A percentile compares a stretch with the other conserved stretches of the same genome.
These are phyloP conservation scores for Gossypium thurberi DNA, from an alignment of 345 rosid genomes.

Conservation along the genomic window DNA sequence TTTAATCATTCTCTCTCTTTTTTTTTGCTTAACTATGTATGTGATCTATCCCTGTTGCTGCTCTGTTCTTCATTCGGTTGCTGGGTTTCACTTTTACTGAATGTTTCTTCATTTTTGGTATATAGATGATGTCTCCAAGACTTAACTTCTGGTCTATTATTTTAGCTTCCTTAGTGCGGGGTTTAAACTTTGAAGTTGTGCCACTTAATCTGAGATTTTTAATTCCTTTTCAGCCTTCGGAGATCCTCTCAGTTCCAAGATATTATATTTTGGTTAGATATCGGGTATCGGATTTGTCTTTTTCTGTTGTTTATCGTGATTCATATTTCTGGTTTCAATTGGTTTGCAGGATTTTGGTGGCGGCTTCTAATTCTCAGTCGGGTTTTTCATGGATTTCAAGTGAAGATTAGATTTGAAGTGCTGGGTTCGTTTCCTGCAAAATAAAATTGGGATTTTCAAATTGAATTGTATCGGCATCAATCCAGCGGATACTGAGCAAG, in stretches of 20 bases:
- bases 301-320: neutral
- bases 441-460: conserved; percentile 6
- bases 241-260: conserved; percentile 5
- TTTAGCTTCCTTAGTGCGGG: no score
- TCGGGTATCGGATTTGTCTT: neutral
- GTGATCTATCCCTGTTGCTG: neutral
- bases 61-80: neutral
- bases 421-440: neutral
- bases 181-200: no score
- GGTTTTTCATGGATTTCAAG: conserved; percentile 12
- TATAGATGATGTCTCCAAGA: neutral
- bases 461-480: neutral
- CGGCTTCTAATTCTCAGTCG: conserved; percentile 2
- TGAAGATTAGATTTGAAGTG: conserved; percentile 11
- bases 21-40: neutral
- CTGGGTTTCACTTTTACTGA: neutral
- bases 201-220: neutral
- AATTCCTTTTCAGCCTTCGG: neutral
- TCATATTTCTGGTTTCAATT: conserved; percentile 1
- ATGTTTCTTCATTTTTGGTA: neutral
- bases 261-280: neutral
- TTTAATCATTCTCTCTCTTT: neutral
- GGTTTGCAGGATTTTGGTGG: conserved; percentile 1
- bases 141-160: neutral
- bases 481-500: neutral